Percentiles rank a stretch among this genome's conserved stretches.
Evolutionary conservation across 2,329 filamentous ascomycete genomes (phyloP).

Genomic region (Penicillium sp.): DNA sequence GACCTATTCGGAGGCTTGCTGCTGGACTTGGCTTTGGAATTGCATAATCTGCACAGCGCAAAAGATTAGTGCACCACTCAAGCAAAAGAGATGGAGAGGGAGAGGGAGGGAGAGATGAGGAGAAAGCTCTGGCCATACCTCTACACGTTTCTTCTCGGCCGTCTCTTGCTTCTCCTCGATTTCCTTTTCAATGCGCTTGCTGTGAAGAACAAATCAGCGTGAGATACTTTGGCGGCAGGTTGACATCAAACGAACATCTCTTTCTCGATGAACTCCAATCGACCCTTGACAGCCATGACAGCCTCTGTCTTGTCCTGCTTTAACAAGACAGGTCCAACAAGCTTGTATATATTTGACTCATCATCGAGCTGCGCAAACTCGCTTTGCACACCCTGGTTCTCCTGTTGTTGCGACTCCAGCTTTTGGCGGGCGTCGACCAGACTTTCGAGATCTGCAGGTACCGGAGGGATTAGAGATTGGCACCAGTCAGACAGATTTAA

Average conservation of each 20-base stretch:
- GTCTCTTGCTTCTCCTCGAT: slow-evolving; percentile 60
- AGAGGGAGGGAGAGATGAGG: background rate
- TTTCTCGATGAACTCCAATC: slow-evolving; percentile 85
- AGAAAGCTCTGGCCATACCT: slow-evolving; percentile 41
- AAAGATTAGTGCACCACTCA: slow-evolving; percentile 12
- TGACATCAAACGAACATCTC: slow-evolving; percentile 64
- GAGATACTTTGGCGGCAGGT: background rate
- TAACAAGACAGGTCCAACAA: slow-evolving; percentile 83
- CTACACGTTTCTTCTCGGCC: slow-evolving; percentile 59
- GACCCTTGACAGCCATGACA: slow-evolving; percentile 80
- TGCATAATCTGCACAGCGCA: slow-evolving; percentile 30
- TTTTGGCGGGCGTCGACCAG: slow-evolving; percentile 76
- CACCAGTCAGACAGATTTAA: background rate
- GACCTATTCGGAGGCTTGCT: slow-evolving; percentile 31
- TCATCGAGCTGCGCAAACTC: slow-evolving; percentile 77
- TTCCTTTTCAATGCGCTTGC: slow-evolving; percentile 60
- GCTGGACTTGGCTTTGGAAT: slow-evolving; percentile 35
- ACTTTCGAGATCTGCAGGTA: slow-evolving; percentile 66
- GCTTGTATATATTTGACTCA: slow-evolving; percentile 89
- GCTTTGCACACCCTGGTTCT: slow-evolving; percentile 84
- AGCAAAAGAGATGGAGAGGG: background rate
- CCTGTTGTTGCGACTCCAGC: slow-evolving; percentile 85
- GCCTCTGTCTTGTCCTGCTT: slow-evolving; percentile 94
- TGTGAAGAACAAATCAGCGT: slow-evolving; percentile 26
- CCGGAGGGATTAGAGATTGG: slow-evolving; percentile 9